Evolutionary conservation across 2,329 filamentous ascomycete species (phyloP).

Genomic region (Sporothrix phasma): DNA sequence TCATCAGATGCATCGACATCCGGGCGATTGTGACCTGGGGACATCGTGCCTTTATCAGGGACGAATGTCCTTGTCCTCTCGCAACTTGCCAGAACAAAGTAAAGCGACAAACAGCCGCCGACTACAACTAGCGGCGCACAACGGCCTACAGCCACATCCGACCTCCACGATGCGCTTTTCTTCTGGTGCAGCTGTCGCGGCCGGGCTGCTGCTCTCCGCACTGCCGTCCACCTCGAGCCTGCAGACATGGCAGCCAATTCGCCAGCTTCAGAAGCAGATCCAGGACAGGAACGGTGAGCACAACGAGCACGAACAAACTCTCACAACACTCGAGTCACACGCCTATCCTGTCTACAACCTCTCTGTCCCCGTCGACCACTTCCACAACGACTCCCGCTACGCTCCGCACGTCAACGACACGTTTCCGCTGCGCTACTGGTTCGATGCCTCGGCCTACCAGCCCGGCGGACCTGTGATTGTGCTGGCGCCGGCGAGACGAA

Average conservation of each 20-base stretch:
- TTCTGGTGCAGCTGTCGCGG: background rate
- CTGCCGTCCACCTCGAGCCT: background rate
- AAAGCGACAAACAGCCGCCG: background rate
- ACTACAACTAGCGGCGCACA: background rate
- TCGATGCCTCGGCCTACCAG: slow-evolving; percentile 66
- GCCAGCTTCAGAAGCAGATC: slow-evolving; percentile 10
- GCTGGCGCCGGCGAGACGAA: slow-evolving; percentile 62
- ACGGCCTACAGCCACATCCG: background rate
- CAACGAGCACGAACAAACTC: background rate
- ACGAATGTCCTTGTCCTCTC: background rate
- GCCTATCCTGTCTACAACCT: slow-evolving; percentile 33
- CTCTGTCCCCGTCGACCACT: slow-evolving; percentile 61
- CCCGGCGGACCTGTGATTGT: slow-evolving; percentile 73
- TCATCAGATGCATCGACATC: background rate
- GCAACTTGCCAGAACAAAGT: background rate
- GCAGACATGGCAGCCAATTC: slow-evolving; percentile 15
- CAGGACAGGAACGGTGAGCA: background rate
- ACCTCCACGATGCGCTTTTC: background rate
- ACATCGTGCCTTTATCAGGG: background rate
- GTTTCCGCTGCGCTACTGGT: slow-evolving; percentile 73
- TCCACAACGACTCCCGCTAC: slow-evolving; percentile 69
- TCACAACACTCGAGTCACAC: background rate
- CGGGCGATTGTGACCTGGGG: background rate
- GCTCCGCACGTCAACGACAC: slow-evolving; percentile 61
- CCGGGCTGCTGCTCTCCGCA: background rate